Evolutionary conservation across 1,139 yeast species (phyloP), one percentile per base, ranked within the genome.

Genomic region (Taphrina confusa): DNA sequence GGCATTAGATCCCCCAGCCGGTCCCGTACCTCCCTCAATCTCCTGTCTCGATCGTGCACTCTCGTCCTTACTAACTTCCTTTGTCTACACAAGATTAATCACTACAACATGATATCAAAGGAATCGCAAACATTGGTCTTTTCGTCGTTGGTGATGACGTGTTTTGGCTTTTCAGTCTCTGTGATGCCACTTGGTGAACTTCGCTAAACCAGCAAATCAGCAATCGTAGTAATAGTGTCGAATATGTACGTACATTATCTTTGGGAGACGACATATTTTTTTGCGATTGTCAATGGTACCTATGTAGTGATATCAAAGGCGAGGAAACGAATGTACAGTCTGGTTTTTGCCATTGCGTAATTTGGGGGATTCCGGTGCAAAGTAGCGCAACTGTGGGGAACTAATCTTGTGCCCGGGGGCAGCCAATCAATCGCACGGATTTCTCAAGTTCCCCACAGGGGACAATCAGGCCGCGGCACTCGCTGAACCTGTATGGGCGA

Each of bases 1-100:
- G 18, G 52, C 52, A 22, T 47, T 47, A 8, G 42, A 31, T 33
- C 52, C 52, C 2, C 52, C 52, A 8, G 52, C 52, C 5, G 52
- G 52, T n/a, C 52, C 52, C 1, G 34, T 28, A 1, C 37, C 25
- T 2, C 33, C 52, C 28, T 47, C 52, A 47, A 47, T 47, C 42
- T 47, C 52, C 52, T 47, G 31, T 42, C 33, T 47, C 14, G 52
- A 14, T 33, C 52, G 39, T 31, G 31, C 42, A 31, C 12, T 45
- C 23, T 42, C 31, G 11, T 22, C 6, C 31, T 42, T 42, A 2
- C 31, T 25, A 5, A 27, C 31, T n/a, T 42, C 47, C 11, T 22
- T 42, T 3, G 31, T 25, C 47, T 42, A 27, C 9, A n/a, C n/a
- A n/a, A n/a, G n/a, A n/a, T n/a, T n/a, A n/a, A n/a, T n/a, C n/a